A percentile compares a stretch with the other conserved stretches of the same genome.
These are phyloP conservation scores for Venturia oleaginea DNA, from an alignment of 2,329 filamentous ascomycete genomes.

Conservation along the genomic window DNA sequence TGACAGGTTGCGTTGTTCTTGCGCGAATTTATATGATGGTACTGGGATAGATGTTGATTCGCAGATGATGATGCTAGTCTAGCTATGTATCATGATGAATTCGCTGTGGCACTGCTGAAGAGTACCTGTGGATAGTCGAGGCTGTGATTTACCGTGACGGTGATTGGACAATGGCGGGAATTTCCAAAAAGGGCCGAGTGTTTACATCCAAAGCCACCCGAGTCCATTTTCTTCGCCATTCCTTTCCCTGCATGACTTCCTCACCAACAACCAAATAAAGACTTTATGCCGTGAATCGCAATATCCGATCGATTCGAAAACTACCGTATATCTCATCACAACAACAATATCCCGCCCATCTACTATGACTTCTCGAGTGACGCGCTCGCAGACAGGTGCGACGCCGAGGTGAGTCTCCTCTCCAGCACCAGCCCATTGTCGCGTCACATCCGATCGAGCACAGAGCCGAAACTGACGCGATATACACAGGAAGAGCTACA, in stretches of 20 bases:
- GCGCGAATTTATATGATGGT: no score
- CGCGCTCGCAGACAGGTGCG: conserved; percentile 40
- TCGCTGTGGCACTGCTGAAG: no score
- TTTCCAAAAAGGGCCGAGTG: background rate
- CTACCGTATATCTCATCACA: background rate
- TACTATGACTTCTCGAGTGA: conserved; percentile 19
- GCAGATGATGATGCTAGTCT: no score
- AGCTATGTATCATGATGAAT: no score
- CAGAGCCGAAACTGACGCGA: background rate
- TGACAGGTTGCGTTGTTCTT: no score
- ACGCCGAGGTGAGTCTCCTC: conserved; percentile 35
- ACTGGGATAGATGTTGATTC: no score
- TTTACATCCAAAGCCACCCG: background rate
- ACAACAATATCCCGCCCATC: background rate
- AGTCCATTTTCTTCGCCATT: background rate
- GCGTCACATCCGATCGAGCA: background rate
- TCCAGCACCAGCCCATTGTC: background rate
- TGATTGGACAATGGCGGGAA: no score
- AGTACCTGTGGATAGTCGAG: no score
- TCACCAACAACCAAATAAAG: background rate
- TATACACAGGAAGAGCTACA: background rate
- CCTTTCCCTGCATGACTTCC: background rate
- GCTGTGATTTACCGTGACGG: no score
- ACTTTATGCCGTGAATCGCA: background rate
- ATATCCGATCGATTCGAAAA: background rate